Conservation (phyloP, 768 basidiomycete genomes). For the Boletus bicolor region DNA sequence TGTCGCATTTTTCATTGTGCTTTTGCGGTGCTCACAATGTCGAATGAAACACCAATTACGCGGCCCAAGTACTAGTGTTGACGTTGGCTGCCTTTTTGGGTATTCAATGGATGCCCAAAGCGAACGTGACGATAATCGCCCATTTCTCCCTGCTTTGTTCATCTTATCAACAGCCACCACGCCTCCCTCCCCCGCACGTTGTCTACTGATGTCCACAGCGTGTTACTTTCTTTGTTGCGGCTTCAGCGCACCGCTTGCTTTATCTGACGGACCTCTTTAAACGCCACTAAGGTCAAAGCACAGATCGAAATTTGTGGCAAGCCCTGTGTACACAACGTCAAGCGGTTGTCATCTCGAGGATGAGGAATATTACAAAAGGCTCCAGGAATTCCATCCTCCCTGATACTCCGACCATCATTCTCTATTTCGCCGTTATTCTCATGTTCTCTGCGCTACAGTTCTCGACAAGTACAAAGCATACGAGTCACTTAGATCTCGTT, state of each 20-base stretch:
- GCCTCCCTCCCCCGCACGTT: background rate
- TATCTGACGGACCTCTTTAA: slow-evolving; percentile 11
- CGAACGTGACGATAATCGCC: background rate
- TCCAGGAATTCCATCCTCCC: background rate
- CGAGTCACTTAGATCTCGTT: background rate
- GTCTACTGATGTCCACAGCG: slow-evolving; percentile 5
- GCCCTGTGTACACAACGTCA: slow-evolving; percentile 7
- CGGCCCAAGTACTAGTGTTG: background rate
- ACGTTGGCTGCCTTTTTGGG: slow-evolving; percentile 11
- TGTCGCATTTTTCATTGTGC: slow-evolving; percentile 13
- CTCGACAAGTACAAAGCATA: slow-evolving; percentile 1
- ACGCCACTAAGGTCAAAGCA: slow-evolving; percentile 20
- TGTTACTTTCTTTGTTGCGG: slow-evolving; percentile 15
- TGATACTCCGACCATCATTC: background rate
- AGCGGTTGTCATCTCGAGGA: slow-evolving; percentile 6
- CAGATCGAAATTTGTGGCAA: background rate
- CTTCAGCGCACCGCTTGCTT: slow-evolving; percentile 16
- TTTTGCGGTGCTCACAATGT: slow-evolving; percentile 16
- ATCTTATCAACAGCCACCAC: slow-evolving; percentile 9
- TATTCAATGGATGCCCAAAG: slow-evolving; percentile 1
- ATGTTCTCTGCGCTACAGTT: slow-evolving; percentile 7
- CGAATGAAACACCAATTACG: slow-evolving; percentile 8
- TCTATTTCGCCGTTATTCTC: background rate
- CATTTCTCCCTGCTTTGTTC: slow-evolving; percentile 23
- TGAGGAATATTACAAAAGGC: slow-evolving; percentile 20